Conservation (phyloP, 1,139 yeast genomes). For the Blastobotrys capitulatus region DNA sequence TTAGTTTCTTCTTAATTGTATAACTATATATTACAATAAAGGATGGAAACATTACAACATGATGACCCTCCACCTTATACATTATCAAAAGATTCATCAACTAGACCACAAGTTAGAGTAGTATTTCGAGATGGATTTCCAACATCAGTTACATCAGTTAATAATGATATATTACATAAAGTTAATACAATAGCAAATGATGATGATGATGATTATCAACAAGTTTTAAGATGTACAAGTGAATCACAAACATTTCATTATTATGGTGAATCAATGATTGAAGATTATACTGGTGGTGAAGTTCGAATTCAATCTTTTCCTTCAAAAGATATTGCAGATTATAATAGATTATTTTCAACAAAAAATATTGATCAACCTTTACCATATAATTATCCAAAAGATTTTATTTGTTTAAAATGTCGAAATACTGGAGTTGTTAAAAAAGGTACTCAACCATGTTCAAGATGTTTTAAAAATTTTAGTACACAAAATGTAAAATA, state of each 20-base stretch:
- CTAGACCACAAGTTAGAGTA: constrained; percentile 1
- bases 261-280: constrained; percentile 4
- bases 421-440: constrained; percentile 4
- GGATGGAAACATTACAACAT: not conserved
- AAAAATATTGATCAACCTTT: not conserved
- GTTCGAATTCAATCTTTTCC: constrained; percentile 7
- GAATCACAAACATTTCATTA: constrained; percentile 9
- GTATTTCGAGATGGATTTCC: constrained; percentile 3
- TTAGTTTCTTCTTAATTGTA: too few relatives aligned
- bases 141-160: not conserved
- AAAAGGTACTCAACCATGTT: not conserved
- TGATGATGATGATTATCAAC: not conserved
- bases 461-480: constrained; percentile 8
- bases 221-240: not conserved
- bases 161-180: not conserved
- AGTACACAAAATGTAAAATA: constrained; percentile 6
- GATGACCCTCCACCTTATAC: constrained; percentile 11
- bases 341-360: not conserved
- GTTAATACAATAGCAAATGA: not conserved
- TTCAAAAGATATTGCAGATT: not conserved
- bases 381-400: constrained; percentile 9
- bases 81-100: constrained; percentile 4
- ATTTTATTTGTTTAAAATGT: constrained; percentile 8
- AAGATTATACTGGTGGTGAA: constrained; percentile 7
- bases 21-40: too few relatives aligned